Percentiles rank a stretch among this genome's conserved stretches.
These are phyloP conservation scores for Diplogelasinospora grovesii DNA, from an alignment of 495 filamentous ascomycete species.

Conservation along the genomic window DNA sequence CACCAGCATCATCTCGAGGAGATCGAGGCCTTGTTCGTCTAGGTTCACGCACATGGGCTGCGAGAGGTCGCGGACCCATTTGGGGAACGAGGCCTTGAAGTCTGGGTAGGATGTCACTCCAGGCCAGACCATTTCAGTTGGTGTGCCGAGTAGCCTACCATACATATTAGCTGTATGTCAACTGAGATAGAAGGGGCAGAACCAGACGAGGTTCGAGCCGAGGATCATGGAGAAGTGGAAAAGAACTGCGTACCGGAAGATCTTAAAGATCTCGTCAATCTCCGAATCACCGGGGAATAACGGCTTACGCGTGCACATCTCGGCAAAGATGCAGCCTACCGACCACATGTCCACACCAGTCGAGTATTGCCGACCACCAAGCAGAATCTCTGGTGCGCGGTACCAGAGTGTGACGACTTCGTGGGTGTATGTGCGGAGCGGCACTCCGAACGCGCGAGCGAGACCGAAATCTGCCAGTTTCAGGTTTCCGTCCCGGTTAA, in stretches of 20 bases:
- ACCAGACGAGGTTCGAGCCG: too few relatives aligned
- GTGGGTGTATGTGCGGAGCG: constrained; percentile 93
- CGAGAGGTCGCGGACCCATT: constrained; percentile 74
- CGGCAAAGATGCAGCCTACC: constrained; percentile 95
- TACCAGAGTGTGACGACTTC: constrained; percentile 99
- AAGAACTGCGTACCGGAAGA: constrained; percentile 85
- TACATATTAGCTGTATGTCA: too few relatives aligned
- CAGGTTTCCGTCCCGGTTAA: constrained; percentile 88
- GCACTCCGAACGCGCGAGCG: constrained; percentile 92
- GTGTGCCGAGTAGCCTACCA: constrained; percentile 84
- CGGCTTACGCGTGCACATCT: constrained; percentile 98
- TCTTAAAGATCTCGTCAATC: constrained; percentile 99
- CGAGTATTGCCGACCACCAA: constrained; percentile 95
- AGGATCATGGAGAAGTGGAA: too few relatives aligned
- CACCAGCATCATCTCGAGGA: constrained; percentile 86
- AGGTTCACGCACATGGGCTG: constrained; percentile 45
- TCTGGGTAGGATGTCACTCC: constrained; percentile 97
- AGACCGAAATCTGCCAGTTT: constrained; percentile 98
- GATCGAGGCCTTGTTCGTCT: constrained; percentile 73
- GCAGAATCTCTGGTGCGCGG: constrained; percentile 92
- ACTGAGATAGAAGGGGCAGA: too few relatives aligned
- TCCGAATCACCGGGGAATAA: constrained; percentile 97
- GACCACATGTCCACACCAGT: constrained; percentile 99
- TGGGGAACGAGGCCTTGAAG: constrained; percentile 94
- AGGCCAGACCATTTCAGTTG: constrained; percentile 82